phyloP scores from a whole-genome alignment of 495 filamentous ascomycete species.

The Lasiosphaeriaceae sp. region DNA sequence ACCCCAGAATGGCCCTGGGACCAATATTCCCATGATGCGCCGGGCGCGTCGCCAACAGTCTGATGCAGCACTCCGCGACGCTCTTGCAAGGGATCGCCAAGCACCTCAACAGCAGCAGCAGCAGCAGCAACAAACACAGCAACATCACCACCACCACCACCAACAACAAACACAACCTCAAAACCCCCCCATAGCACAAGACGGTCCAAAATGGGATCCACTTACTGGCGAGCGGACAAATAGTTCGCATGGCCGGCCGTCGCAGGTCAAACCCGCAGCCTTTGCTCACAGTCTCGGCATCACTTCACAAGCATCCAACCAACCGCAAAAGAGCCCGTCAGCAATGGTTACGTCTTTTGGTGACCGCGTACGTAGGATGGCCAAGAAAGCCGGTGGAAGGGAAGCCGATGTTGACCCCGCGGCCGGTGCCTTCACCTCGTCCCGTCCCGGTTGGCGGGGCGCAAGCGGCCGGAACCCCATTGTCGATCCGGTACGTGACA shows the following conservation, averaged over 20 bases:
- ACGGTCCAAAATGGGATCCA: constrained; percentile 44
- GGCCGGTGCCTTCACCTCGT: constrained; percentile 28
- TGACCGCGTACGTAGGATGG: constrained; percentile 44
- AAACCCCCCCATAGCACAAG: constrained; percentile 10
- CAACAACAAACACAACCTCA: background rate
- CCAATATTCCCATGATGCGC: constrained; percentile 49
- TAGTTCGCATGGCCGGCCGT: constrained; percentile 38
- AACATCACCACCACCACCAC: constrained; percentile 23
- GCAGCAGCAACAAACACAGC: background rate
- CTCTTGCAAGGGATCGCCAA: constrained; percentile 28
- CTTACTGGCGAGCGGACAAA: constrained; percentile 48
- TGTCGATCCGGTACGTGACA: constrained; percentile 46
- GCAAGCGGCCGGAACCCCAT: constrained; percentile 48
- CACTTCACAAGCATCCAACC: constrained; percentile 19
- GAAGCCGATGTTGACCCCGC: constrained; percentile 26
- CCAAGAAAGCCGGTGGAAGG: constrained; percentile 28
- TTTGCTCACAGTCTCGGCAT: constrained; percentile 37
- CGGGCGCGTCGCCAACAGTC: constrained; percentile 43
- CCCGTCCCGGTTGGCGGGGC: constrained; percentile 50
- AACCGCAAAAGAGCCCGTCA: constrained; percentile 15
- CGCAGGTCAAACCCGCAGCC: constrained; percentile 45
- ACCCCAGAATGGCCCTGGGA: constrained; percentile 19
- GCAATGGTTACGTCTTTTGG: constrained; percentile 31
- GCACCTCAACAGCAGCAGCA: constrained; percentile 23
- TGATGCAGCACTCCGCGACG: constrained; percentile 34